These are phyloP conservation scores for Salvia rosmarinus DNA, from an alignment of 257 asterid genomes.

Conservation along the genomic window DNA sequence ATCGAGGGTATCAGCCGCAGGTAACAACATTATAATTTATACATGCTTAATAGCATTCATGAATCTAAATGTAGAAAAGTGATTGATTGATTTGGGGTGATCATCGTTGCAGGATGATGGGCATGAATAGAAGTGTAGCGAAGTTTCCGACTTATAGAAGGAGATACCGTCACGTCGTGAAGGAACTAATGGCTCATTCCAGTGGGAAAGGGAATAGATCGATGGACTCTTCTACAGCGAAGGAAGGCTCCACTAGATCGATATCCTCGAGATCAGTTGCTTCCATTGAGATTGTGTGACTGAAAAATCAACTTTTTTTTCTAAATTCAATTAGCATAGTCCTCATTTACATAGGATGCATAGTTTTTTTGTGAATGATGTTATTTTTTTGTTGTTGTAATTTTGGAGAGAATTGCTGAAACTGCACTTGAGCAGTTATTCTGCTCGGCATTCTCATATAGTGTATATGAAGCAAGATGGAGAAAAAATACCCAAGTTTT, in stretches of 20 bases:
- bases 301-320: neutral
- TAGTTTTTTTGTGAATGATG: slow-evolving; percentile 4
- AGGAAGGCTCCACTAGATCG: slow-evolving; percentile 45
- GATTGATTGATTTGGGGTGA: neutral
- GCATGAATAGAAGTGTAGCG: slow-evolving; percentile 61
- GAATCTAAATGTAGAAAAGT: neutral
- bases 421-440: neutral
- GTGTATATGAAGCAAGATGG: no score
- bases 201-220: slow-evolving; percentile 58
- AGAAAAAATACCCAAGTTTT: no score
- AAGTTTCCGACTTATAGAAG: slow-evolving; percentile 88
- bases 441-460: neutral
- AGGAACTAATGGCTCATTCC: slow-evolving; percentile 49
- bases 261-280: slow-evolving; percentile 47
- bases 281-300: slow-evolving; percentile 62
- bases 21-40: slow-evolving; percentile 40
- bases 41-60: neutral
- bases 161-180: slow-evolving; percentile 76
- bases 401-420: neutral
- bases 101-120: slow-evolving; percentile 66
- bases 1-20: slow-evolving; percentile 88
- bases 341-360: neutral
- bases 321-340: slow-evolving; percentile 8
- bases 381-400: neutral
- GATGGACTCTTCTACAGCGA: slow-evolving; percentile 32